Evolutionary conservation across 306 rosid species (phyloP), one percentile per base, ranked within the genome.

Genomic region (Acacia acuminata): DNA sequence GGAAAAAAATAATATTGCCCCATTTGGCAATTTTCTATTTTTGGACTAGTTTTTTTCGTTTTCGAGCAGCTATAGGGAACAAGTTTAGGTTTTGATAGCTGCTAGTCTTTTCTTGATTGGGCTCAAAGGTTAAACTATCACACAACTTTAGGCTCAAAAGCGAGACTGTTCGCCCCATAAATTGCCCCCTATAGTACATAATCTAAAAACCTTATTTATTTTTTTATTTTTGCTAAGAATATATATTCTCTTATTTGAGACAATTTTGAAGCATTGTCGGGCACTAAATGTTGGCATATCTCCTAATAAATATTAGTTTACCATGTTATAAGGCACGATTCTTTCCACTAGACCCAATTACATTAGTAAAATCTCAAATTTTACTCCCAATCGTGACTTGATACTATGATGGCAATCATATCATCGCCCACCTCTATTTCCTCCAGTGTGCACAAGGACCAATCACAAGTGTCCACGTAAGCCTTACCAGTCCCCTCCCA

Each of bases 381-480:
- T 73, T 50, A 48, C 32, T 34, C 47, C 24, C 5, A 15, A 40
- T 45, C 38, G 16, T n/a, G 16, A n/a, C n/a, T n/a, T n/a, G n/a
- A n/a, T n/a, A n/a, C n/a, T n/a, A n/a, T n/a, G n/a, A n/a, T n/a
- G n/a, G n/a, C n/a, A n/a, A 44, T 24, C 40, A 67, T 20, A 75
- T 56, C 24, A 2, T 60, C 1, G 40, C 79, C 25, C 25, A 27
- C 50, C 50, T 73, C 24, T 8, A 10, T 36, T 68, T 13, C 11
- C 61, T 10, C 32, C 3, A 61, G 1, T 22, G 40, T 22, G 51
- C 80, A 36, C 47, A 47, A 36, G 3, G 70, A 36, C 84, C 81
- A 75, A 55, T 80, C 19, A 78, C 14, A 53, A 0, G 56, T 8
- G 2, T 71, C 78, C 86, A 66, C 69, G 17, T 16, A 69, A 58